A percentile compares a stretch with the other conserved stretches of the same genome.
Conservation (phyloP, 805 yeast genomes). For the Metschnikowia shivogae region DNA sequence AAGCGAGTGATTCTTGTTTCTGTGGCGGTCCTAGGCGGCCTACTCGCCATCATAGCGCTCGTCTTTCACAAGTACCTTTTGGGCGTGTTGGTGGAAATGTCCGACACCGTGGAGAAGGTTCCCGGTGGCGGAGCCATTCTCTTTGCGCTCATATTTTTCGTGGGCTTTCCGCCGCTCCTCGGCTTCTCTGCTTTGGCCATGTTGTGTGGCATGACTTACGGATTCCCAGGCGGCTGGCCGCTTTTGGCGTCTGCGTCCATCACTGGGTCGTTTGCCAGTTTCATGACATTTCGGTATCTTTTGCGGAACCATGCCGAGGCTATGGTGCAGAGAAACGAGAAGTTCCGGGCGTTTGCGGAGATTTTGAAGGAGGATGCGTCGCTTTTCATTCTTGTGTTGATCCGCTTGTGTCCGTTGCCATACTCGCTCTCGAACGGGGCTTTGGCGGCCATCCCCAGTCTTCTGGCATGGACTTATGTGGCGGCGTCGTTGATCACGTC, state of each 20-base stretch:
- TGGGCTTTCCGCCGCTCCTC: slow-evolving; percentile 86
- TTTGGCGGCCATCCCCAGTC: slow-evolving; percentile 78
- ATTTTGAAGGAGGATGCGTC: slow-evolving; percentile 66
- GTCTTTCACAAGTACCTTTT: slow-evolving; percentile 37
- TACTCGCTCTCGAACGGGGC: slow-evolving; percentile 92
- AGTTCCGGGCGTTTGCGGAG: slow-evolving; percentile 68
- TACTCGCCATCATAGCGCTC: slow-evolving; percentile 19
- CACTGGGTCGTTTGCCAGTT: slow-evolving; percentile 72
- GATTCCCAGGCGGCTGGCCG: slow-evolving; percentile 77
- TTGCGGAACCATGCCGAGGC: slow-evolving; percentile 54
- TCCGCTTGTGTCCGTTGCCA: slow-evolving; percentile 88
- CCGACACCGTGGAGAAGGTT: slow-evolving; percentile 43
- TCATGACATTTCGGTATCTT: slow-evolving; percentile 58
- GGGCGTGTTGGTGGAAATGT: slow-evolving; percentile 32
- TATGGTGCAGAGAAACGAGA: slow-evolving; percentile 58
- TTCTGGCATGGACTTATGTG: slow-evolving; percentile 57
- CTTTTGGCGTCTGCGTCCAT: slow-evolving; percentile 65
- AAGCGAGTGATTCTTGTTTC: slow-evolving; percentile 13
- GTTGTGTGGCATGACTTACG: slow-evolving; percentile 77
- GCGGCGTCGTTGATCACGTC: slow-evolving; percentile 72
- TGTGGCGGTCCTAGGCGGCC: slow-evolving; percentile 17
- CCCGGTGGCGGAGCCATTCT: slow-evolving; percentile 44
- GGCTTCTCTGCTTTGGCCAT: slow-evolving; percentile 74
- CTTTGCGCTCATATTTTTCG: slow-evolving; percentile 51
- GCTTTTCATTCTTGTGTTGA: slow-evolving; percentile 61